Conservation (phyloP, 495 filamentous ascomycete species). For the Rostrohypoxylon terebratum region DNA sequence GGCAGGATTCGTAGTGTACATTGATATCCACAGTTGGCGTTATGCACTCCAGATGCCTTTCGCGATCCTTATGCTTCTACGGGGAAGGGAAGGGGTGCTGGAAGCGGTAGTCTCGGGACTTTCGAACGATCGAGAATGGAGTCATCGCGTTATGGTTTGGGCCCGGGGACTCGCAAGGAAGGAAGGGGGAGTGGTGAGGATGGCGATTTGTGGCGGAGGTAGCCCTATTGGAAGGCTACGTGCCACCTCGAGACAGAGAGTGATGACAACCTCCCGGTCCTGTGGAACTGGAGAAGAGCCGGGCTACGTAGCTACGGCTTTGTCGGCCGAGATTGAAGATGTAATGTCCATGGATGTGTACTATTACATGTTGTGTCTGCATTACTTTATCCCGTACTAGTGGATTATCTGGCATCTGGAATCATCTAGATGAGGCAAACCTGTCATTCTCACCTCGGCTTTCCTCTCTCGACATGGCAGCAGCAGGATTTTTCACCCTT, state of each 20-base stretch:
- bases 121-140: not conserved
- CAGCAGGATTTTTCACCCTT: conserved; percentile 26
- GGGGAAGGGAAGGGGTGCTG: not conserved
- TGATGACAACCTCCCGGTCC: conserved; percentile 18
- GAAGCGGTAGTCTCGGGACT: conserved; percentile 4
- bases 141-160: conserved; percentile 13
- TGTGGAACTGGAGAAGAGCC: conserved; percentile 13
- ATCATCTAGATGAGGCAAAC: not conserved
- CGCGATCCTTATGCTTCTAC: not conserved
- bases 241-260: not conserved
- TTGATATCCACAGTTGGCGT: conserved; percentile 8
- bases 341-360: no score
- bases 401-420: not conserved
- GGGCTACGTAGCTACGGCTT: not conserved
- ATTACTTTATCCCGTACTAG: not conserved
- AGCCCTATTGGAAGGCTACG: conserved; percentile 16
- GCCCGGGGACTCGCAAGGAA: not conserved
- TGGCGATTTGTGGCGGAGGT: not conserved
- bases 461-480: not conserved
- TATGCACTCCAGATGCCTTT: not conserved
- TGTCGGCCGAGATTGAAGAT: conserved; percentile 7
- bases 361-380: not conserved
- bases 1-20: not conserved
- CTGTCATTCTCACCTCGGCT: not conserved
- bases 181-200: not conserved